Evolutionary conservation across 805 yeast genomes (phyloP).

Genomic region (baker's yeast (Saccharomyces cerevisiae)): DNA sequence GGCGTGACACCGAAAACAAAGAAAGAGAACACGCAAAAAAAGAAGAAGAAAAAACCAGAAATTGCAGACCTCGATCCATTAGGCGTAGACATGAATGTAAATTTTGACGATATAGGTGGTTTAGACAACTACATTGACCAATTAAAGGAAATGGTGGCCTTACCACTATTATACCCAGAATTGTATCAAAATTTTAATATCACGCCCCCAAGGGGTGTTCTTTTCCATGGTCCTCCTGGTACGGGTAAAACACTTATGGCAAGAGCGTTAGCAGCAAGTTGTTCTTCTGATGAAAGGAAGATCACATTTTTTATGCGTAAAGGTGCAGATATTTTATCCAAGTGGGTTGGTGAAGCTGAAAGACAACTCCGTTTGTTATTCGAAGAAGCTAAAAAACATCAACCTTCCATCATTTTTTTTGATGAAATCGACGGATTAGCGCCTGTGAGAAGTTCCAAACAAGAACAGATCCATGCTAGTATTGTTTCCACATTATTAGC

Average conservation of each 20-base stretch:
- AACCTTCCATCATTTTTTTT: slow-evolving; percentile 91
- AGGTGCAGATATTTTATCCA: slow-evolving; percentile 93
- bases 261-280: slow-evolving; percentile 90
- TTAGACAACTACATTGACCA: slow-evolving; percentile 84
- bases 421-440: slow-evolving; percentile 98
- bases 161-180: slow-evolving; percentile 90
- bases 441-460: slow-evolving; percentile 94
- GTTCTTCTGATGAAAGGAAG: slow-evolving; percentile 74
- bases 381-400: slow-evolving; percentile 93
- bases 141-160: slow-evolving; percentile 91
- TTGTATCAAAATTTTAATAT: slow-evolving; percentile 81
- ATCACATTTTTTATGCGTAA: slow-evolving; percentile 96
- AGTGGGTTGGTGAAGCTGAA: slow-evolving; percentile 99
- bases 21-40: slow-evolving; percentile 29
- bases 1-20: slow-evolving; percentile 34
- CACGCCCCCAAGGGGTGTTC: slow-evolving; percentile 94
- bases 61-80: slow-evolving; percentile 89
- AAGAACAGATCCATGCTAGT: slow-evolving; percentile 96
- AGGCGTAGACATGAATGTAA: slow-evolving; percentile 81
- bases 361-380: slow-evolving; percentile 82
- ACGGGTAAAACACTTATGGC: slow-evolving; percentile 99
- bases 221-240: slow-evolving; percentile 98
- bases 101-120: slow-evolving; percentile 83
- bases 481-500: slow-evolving; percentile 93
- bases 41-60: slow-evolving; percentile 41